Evolutionary conservation across 73 alveolate species (phyloP).

Genomic region (Paramecium caudatum): DNA sequence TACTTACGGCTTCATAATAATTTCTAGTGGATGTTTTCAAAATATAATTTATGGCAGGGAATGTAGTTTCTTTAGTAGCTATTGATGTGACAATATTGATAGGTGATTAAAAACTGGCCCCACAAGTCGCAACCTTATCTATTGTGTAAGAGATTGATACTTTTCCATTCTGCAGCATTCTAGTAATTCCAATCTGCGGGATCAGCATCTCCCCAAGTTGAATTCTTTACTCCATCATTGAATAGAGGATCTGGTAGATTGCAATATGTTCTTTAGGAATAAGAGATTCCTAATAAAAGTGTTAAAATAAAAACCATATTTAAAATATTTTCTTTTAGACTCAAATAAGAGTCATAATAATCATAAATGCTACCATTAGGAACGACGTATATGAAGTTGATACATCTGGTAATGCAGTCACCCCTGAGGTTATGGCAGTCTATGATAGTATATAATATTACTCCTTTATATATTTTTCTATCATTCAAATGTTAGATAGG

Average conservation of each 20-base stretch:
- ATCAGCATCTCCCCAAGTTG: slow-evolving; percentile 53
- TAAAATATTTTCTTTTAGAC: no score
- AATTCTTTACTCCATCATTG: slow-evolving; percentile 34
- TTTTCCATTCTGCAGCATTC: slow-evolving; percentile 39
- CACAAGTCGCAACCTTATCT: slow-evolving; percentile 53
- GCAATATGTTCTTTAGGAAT: slow-evolving; percentile 61
- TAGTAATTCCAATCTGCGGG: slow-evolving; percentile 53
- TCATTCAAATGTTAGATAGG: slow-evolving; percentile 54
- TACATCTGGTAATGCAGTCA: slow-evolving; percentile 20
- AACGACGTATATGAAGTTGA: not conserved
- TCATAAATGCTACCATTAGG: not conserved
- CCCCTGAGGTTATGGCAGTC: slow-evolving; percentile 28
- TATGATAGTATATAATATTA: no score
- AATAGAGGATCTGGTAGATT: slow-evolving; percentile 48
- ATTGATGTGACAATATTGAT: slow-evolving; percentile 32
- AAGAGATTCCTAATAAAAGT: no score
- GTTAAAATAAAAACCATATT: no score
- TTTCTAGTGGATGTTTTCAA: slow-evolving; percentile 29
- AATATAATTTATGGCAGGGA: slow-evolving; percentile 48
- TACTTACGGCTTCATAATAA: not conserved
- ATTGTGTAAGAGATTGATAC: not conserved
- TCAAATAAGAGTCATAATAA: not conserved
- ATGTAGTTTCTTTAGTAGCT: not conserved
- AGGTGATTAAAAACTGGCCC: slow-evolving; percentile 46
- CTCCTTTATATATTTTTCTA: slow-evolving; percentile 56